Evolutionary conservation across 805 yeast species (phyloP).

Genomic region (Zygosaccharomyces lentus): DNA sequence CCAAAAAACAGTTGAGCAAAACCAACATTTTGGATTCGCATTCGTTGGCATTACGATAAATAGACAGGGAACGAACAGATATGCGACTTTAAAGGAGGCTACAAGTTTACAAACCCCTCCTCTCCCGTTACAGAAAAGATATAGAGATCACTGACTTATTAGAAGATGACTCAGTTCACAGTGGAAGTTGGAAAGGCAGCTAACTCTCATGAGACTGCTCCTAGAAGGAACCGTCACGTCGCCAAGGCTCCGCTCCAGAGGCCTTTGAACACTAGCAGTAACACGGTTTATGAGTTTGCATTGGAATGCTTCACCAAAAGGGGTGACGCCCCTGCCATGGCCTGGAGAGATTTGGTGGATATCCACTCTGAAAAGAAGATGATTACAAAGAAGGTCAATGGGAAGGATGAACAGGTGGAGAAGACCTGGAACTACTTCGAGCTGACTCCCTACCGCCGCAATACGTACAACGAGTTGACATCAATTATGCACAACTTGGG

Average conservation of each 20-base stretch:
- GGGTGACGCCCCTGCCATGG: slow-evolving; percentile 56
- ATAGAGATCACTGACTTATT: not conserved
- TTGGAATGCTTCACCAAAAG: slow-evolving; percentile 56
- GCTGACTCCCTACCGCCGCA: slow-evolving; percentile 63
- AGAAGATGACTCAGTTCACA: slow-evolving; percentile 30
- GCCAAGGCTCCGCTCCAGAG: slow-evolving; percentile 46
- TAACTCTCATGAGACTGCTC: slow-evolving; percentile 74
- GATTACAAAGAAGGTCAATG: slow-evolving; percentile 73
- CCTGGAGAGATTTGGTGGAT: slow-evolving; percentile 72
- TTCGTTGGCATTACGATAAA: not conserved
- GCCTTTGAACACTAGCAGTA: slow-evolving; percentile 62
- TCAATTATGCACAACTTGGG: slow-evolving; percentile 52
- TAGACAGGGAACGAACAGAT: not conserved
- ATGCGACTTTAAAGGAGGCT: not conserved
- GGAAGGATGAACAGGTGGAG: slow-evolving; percentile 63
- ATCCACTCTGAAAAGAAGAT: slow-evolving; percentile 71
- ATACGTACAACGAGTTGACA: slow-evolving; percentile 56
- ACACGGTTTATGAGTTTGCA: slow-evolving; percentile 66
- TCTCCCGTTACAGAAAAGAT: not conserved
- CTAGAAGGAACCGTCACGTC: slow-evolving; percentile 51
- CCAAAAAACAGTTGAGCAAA: slow-evolving; percentile 1
- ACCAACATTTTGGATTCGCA: not conserved
- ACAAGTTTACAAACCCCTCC: not conserved
- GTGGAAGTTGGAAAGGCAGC: slow-evolving; percentile 66
- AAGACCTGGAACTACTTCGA: slow-evolving; percentile 89